Evolutionary conservation across 1,284 basidiomycete species (phyloP).

Genomic region (Microstroma glucosiphilum): DNA sequence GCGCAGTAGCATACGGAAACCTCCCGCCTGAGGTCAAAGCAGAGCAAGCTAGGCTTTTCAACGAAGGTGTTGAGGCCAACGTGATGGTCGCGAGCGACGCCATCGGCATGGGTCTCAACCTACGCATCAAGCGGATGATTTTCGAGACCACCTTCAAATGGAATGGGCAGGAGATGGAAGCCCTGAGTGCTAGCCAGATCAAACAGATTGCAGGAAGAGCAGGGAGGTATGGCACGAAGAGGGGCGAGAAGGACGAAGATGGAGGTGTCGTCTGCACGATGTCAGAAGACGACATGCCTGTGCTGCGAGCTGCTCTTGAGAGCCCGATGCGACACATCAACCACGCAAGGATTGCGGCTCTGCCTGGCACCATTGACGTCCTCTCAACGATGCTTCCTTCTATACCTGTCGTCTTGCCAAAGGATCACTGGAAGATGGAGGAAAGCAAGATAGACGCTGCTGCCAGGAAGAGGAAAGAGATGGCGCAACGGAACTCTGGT

Average conservation of each 20-base stretch:
- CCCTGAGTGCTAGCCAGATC: conserved; percentile 70
- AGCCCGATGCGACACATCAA: conserved; percentile 54
- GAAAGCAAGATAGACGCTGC: neutral
- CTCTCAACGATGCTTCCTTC: conserved; percentile 53
- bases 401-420: conserved; percentile 4
- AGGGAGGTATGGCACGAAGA: conserved; percentile 76
- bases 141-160: conserved; percentile 73
- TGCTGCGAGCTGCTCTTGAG: conserved; percentile 56
- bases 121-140: conserved; percentile 85
- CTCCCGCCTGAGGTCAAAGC: conserved; percentile 81
- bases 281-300: conserved; percentile 61
- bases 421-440: neutral
- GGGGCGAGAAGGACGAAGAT: conserved; percentile 12
- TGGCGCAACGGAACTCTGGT: neutral
- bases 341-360: conserved; percentile 53
- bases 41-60: conserved; percentile 83
- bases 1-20: conserved; percentile 82
- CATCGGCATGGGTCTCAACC: conserved; percentile 90
- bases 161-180: conserved; percentile 59
- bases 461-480: conserved; percentile 2
- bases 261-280: conserved; percentile 61
- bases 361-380: conserved; percentile 41
- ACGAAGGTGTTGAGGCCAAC: conserved; percentile 70
- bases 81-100: conserved; percentile 79
- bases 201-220: conserved; percentile 97